phyloP scores from a whole-genome alignment of 768 basidiomycete species.

The Phylloporus sp. region DNA sequence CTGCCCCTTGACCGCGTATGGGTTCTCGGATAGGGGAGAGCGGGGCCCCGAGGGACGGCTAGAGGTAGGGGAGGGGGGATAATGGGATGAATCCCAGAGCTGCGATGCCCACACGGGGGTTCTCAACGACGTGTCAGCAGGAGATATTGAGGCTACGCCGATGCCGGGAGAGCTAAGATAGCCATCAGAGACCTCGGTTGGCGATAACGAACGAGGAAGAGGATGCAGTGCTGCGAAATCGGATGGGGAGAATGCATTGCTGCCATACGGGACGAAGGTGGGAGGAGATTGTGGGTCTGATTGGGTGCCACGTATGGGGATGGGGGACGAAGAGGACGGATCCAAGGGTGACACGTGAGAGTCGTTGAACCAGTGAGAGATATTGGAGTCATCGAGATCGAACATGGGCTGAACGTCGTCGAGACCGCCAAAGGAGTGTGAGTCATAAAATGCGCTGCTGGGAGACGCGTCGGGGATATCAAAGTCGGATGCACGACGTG shows the following conservation, averaged over 20 bases:
- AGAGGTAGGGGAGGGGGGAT: slow-evolving; percentile 38
- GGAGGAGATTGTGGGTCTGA: slow-evolving; percentile 39
- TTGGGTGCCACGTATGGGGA: slow-evolving; percentile 52
- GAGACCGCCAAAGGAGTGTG: slow-evolving; percentile 28
- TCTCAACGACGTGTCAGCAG: slow-evolving; percentile 53
- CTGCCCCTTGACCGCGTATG: slow-evolving; percentile 38
- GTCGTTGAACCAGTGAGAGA: slow-evolving; percentile 63
- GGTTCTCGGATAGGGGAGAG: slow-evolving; percentile 41
- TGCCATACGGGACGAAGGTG: slow-evolving; percentile 47
- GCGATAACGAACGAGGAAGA: slow-evolving; percentile 58
- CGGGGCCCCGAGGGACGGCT: slow-evolving; percentile 43
- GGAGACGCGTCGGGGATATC: slow-evolving; percentile 40
- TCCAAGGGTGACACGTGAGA: slow-evolving; percentile 37
- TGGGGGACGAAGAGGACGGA: slow-evolving; percentile 49
- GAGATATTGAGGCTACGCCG: slow-evolving; percentile 53
- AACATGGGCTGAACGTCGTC: slow-evolving; percentile 31
- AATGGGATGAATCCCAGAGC: slow-evolving; percentile 52
- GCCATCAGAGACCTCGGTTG: slow-evolving; percentile 49
- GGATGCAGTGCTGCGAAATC: slow-evolving; percentile 57
- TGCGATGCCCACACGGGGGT: slow-evolving; percentile 66
- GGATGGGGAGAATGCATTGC: slow-evolving; percentile 53
- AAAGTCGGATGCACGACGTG: slow-evolving; percentile 37
- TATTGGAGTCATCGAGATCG: slow-evolving; percentile 40
- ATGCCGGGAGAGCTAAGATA: slow-evolving; percentile 37
- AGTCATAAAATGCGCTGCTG: slow-evolving; percentile 33